Percentiles rank a stretch among this genome's conserved stretches.
Evolutionary conservation across 306 rosid species (phyloP).

Genomic region (Psophocarpus tetragonolobus): DNA sequence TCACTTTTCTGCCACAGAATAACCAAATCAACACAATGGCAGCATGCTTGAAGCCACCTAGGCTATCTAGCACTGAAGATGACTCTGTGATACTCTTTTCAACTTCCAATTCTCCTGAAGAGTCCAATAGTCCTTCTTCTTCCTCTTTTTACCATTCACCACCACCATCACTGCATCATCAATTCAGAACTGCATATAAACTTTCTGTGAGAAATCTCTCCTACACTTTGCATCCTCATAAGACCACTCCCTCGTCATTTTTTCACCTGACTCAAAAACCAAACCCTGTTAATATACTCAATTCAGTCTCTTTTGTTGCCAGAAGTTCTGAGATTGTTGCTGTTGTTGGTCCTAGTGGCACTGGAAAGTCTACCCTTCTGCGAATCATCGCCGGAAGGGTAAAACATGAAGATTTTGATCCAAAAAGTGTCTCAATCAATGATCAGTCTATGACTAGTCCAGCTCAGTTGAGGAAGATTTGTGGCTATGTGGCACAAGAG

Average conservation of each 20-base stretch:
- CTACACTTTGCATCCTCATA: slow-evolving; percentile 50
- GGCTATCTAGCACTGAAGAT: slow-evolving; percentile 50
- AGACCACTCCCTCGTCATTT: slow-evolving; percentile 40
- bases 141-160: slow-evolving; percentile 64
- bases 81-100: slow-evolving; percentile 64
- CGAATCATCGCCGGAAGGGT: slow-evolving; percentile 66
- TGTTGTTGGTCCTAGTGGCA: slow-evolving; percentile 89
- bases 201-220: slow-evolving; percentile 61
- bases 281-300: slow-evolving; percentile 58
- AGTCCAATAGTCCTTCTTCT: slow-evolving; percentile 60
- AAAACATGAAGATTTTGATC: slow-evolving; percentile 48
- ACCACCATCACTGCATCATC: slow-evolving; percentile 30
- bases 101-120: slow-evolving; percentile 63
- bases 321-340: slow-evolving; percentile 73
- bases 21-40: slow-evolving; percentile 41
- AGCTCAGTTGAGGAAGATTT: slow-evolving; percentile 62
- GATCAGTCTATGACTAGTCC: slow-evolving; percentile 53
- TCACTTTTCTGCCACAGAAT: slow-evolving; percentile 26
- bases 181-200: slow-evolving; percentile 38
- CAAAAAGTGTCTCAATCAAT: slow-evolving; percentile 59
- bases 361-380: slow-evolving; percentile 86
- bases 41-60: slow-evolving; percentile 45
- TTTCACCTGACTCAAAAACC: slow-evolving; percentile 45
- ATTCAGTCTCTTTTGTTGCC: slow-evolving; percentile 76
- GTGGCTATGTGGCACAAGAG: slow-evolving; percentile 88